Conservation (phyloP, 176 grass and related monocot genomes). For the Thinopyrum elongatum region DNA sequence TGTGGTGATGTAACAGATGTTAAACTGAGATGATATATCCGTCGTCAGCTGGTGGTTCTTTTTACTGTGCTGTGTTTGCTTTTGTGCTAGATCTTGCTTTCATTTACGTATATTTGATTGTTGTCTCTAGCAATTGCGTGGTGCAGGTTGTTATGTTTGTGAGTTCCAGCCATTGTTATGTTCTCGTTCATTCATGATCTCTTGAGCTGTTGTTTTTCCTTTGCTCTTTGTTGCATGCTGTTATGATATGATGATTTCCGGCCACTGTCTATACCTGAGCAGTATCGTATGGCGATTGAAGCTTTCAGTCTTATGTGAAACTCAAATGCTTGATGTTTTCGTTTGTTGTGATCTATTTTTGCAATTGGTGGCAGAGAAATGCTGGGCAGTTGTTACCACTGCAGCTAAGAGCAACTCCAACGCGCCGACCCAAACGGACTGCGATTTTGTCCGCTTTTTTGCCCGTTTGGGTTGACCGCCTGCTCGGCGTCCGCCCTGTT, state of each 20-base stretch:
- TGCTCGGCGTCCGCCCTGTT: no score
- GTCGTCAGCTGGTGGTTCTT: not conserved
- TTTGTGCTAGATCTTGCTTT: not conserved
- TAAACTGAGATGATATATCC: not conserved
- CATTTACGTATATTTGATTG: not conserved
- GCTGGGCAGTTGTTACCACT: no score
- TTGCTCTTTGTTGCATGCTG: no score
- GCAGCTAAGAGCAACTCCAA: no score
- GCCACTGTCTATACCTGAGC: no score
- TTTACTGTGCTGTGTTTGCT: not conserved
- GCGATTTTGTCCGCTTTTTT: no score
- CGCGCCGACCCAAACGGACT: no score
- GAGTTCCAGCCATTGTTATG: not conserved
- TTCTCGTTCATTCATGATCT: not conserved
- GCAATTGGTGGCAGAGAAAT: no score
- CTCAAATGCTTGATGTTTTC: not conserved
- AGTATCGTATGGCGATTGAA: no score
- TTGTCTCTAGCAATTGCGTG: not conserved
- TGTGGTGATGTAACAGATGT: constrained; percentile 16
- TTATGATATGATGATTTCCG: no score
- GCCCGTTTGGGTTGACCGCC: no score
- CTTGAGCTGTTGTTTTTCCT: no score
- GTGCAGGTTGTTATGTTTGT: not conserved
- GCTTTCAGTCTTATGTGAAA: not conserved
- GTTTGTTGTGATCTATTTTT: not conserved